A percentile compares a stretch with the other conserved stretches of the same genome.
These are phyloP conservation scores for Beta lomatogona DNA, from an alignment of 179 eudicot genomes.

Conservation along the genomic window DNA sequence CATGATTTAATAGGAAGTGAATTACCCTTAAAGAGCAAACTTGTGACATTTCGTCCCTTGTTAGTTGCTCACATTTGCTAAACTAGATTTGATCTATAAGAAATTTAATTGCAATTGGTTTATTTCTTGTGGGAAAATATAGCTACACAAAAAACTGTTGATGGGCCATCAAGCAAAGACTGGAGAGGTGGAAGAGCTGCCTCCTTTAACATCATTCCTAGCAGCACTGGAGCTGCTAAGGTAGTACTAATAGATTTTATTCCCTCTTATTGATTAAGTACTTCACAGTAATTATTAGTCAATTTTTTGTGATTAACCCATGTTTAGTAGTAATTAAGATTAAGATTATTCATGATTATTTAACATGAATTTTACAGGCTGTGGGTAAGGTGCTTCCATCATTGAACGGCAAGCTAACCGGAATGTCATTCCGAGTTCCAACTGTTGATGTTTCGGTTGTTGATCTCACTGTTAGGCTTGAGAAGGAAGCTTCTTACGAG, in stretches of 20 bases:
- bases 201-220: conserved; percentile 87
- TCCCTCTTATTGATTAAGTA: too few relatives aligned
- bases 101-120: neutral
- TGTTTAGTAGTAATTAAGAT: neutral
- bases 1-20: neutral
- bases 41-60: neutral
- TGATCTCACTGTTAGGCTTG: conserved; percentile 73
- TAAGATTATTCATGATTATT: neutral
- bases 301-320: neutral
- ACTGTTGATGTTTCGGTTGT: conserved; percentile 75
- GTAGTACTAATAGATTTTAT: conserved; percentile 24
- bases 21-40: neutral
- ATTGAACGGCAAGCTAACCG: conserved; percentile 70
- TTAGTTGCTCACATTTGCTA: neutral
- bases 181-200: conserved; percentile 99
- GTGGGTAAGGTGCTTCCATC: conserved; percentile 72
- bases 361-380: conserved; percentile 42
- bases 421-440: conserved; percentile 79
- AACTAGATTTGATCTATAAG: neutral
- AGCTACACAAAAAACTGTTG: conserved; percentile 93
- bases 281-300: too few relatives aligned
- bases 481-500: conserved; percentile 57
- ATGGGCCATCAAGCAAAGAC: conserved; percentile 90
- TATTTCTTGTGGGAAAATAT: neutral
- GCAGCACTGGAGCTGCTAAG: conserved; percentile 98